Conservation (phyloP, 495 filamentous ascomycete species). For the Mytilinidion resinicola region DNA sequence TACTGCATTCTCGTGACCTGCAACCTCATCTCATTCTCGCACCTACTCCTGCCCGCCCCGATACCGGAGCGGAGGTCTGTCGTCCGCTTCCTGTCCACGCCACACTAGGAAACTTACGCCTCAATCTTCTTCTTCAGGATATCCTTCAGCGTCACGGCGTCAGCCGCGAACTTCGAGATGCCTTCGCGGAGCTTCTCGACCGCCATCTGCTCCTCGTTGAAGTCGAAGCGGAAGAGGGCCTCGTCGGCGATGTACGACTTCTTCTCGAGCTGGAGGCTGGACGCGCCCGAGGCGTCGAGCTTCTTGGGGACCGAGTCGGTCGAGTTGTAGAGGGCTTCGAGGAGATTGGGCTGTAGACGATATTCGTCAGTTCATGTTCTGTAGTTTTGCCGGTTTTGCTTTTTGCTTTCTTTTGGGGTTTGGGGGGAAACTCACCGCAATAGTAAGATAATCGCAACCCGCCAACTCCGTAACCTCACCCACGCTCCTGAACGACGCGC, state of each 20-base stretch:
- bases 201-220: conserved; percentile 99
- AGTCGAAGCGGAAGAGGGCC: conserved; percentile 89
- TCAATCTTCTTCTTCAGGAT: conserved; percentile 80
- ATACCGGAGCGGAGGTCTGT: conserved; percentile 17
- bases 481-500: conserved; percentile 89
- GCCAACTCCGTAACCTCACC: conserved; percentile 98
- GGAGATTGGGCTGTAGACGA: conserved; percentile 65
- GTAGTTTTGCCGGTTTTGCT: too few relatives aligned
- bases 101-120: conserved; percentile 8
- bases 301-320: conserved; percentile 78
- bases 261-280: conserved; percentile 70
- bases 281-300: conserved; percentile 65
- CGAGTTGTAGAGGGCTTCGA: conserved; percentile 89
- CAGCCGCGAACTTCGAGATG: conserved; percentile 98
- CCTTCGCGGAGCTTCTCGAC: conserved; percentile 98
- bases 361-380: neutral
- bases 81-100: too few relatives aligned
- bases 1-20: conserved; percentile 5
- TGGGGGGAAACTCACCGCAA: conserved; percentile 59
- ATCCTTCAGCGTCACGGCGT: conserved; percentile 87
- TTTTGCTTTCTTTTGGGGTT: too few relatives aligned
- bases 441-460: conserved; percentile 98
- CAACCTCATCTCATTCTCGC: too few relatives aligned
- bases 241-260: conserved; percentile 87
- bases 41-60: neutral